These are phyloP conservation scores for Rugonectria rugulosa DNA, from an alignment of 2,329 filamentous ascomycete genomes.

Conservation along the genomic window DNA sequence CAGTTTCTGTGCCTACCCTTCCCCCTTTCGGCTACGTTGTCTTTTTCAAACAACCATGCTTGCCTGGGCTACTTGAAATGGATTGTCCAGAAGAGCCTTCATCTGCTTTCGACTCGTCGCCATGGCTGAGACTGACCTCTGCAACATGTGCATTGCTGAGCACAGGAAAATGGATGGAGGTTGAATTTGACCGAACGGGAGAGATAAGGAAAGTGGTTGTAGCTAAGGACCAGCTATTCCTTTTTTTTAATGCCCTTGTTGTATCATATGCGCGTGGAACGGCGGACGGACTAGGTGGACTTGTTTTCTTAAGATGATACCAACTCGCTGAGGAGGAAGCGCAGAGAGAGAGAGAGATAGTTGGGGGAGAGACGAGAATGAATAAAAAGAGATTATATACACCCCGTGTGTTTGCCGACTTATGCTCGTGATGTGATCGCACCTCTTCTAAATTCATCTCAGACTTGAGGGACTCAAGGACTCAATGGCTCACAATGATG, in stretches of 20 bases:
- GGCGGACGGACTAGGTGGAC: conserved; percentile 6
- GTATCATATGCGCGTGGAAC: conserved; percentile 28
- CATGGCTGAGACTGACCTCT: too few species aligned
- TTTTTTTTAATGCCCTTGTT: conserved; percentile 21
- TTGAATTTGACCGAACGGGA: too few species aligned
- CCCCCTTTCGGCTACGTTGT: not conserved
- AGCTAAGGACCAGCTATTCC: not conserved
- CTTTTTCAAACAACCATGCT: not conserved
- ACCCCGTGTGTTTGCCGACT: too few species aligned
- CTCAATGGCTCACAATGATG: too few species aligned
- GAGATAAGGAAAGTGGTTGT: not conserved
- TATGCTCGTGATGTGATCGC: too few species aligned
- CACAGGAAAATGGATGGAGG: too few species aligned
- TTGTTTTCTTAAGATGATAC: conserved; percentile 23
- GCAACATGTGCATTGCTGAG: too few species aligned
- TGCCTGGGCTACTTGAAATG: not conserved
- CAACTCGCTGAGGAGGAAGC: not conserved
- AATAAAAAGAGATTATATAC: conserved; percentile 2
- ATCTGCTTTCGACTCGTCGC: not conserved
- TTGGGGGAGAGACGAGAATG: not conserved
- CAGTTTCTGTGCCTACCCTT: not conserved
- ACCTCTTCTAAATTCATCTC: too few species aligned
- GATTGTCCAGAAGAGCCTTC: not conserved
- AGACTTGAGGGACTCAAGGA: too few species aligned
- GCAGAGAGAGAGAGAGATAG: not conserved